phyloP scores from a whole-genome alignment of 805 yeast species.

The Yarrowia sp. region DNA sequence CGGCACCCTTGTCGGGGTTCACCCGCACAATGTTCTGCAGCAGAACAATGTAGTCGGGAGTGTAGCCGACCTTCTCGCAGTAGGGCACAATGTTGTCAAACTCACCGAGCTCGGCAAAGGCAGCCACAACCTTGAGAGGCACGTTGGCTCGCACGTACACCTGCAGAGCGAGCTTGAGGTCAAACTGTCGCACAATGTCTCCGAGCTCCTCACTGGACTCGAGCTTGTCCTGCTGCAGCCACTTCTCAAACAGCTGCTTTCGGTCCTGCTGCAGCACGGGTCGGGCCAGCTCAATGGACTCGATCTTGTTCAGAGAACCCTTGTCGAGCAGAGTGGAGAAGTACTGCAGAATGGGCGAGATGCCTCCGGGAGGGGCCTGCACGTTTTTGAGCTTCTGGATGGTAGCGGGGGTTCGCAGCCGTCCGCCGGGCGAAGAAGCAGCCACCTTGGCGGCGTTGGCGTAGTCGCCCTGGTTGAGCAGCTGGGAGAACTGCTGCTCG shows the following conservation, averaged over 20 bases:
- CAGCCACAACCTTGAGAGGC: conserved; percentile 84
- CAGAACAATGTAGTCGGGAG: conserved; percentile 85
- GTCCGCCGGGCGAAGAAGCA: conserved; percentile 79
- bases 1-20: conserved; percentile 97
- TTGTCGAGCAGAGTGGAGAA: conserved; percentile 87
- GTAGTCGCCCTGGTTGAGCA: conserved; percentile 80
- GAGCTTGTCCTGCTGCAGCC: conserved; percentile 92
- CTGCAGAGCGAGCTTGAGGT: conserved; percentile 80
- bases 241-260: conserved; percentile 88
- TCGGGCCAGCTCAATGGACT: conserved; percentile 89
- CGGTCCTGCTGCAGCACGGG: conserved; percentile 96
- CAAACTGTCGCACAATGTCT: conserved; percentile 88
- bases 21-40: conserved; percentile 87
- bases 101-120: conserved; percentile 92
- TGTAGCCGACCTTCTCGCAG: conserved; percentile 81
- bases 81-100: conserved; percentile 94
- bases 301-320: conserved; percentile 88
- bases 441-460: conserved; percentile 94
- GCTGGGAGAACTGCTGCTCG: conserved; percentile 83
- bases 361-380: conserved; percentile 90
- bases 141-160: conserved; percentile 80
- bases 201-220: conserved; percentile 97
- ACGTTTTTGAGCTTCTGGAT: conserved; percentile 86
- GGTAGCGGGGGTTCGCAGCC: conserved; percentile 87
- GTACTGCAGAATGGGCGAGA: conserved; percentile 90